Evolutionary conservation across 306 rosid species (phyloP).

Genomic region (Corylus avellana): DNA sequence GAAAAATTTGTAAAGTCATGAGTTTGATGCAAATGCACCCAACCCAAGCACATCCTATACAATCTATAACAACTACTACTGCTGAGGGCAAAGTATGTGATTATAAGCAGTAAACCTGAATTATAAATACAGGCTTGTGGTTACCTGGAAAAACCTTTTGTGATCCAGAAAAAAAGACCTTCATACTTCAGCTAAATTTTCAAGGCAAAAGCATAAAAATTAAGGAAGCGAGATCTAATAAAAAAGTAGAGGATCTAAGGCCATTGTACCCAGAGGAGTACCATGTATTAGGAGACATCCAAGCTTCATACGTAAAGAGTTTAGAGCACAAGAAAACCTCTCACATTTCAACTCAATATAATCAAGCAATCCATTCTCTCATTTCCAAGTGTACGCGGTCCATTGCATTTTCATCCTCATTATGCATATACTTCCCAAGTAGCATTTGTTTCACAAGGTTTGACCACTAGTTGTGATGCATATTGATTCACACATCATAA

Average conservation of each 20-base stretch:
- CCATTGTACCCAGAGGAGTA: not conserved
- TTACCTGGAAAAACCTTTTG: not conserved
- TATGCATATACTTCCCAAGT: not conserved
- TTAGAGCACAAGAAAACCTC: not conserved
- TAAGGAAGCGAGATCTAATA: not conserved
- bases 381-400: not conserved
- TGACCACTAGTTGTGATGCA: not conserved
- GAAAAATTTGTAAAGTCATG: not conserved
- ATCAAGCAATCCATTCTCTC: not conserved
- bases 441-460: not conserved
- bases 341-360: not conserved
- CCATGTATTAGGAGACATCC: not conserved
- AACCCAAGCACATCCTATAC: not conserved
- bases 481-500: not conserved
- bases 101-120: slow-evolving; percentile 2
- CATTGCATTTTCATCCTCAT: not conserved
- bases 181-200: not conserved
- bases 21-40: not conserved
- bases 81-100: not conserved
- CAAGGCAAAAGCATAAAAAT: not conserved
- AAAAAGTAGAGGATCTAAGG: not conserved
- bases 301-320: not conserved
- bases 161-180: slow-evolving; percentile 8
- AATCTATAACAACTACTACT: not conserved
- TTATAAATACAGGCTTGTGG: not conserved